Base-by-base conservation (phyloP, 805 yeast genomes). In the Lipomyces lipofer region DNA sequence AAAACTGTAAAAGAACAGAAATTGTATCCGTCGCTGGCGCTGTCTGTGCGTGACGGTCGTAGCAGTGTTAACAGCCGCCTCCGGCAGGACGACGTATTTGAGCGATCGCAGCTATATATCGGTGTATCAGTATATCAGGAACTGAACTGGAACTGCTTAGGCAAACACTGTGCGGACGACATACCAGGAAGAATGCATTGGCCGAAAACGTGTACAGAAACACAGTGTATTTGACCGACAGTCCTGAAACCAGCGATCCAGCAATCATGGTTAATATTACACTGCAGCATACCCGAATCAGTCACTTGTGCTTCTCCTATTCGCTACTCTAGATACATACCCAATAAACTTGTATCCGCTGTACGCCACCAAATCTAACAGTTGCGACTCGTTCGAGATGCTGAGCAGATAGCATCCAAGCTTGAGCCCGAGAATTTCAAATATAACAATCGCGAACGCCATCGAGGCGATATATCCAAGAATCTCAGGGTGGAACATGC, bases 271-370 rank as follows among this genome's bases (percentile, higher is more conserved):
- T 70, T 47, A 70, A 40, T 15, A 72, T 68, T 39, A 74, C 66
- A 22, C 67, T 47, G 52, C 25, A 69, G 54, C 47, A 42, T 68
- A 48, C 67, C 81, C 22, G 22, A 17, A 12, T 3, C 29, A 28
- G 15, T 12, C 17, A 4, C 19, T 24, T 13, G 12, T 21, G n/a
- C n/a, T 15, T 3, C 12, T 17, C 12, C 2, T 33, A 22, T 15
- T 8, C 83, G 62, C 80, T 67, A 39, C 83, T 67, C 63, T 85
- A 71, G 49, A 81, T 73, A 84, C 78, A 58, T 86, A 76, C 7
- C 96, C 88, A 36, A 95, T 89, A 67, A 89, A 95, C 70, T 94
- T 94, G 77, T 94, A 95, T 33, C 98, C 97, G 47, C 91, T 84
- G 72, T 88, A 94, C 57, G 96, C 85, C 8, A 88, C 79, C 57